Base-by-base conservation (phyloP, 1,284 basidiomycete species). In the Caloboletus inedulis region DNA sequence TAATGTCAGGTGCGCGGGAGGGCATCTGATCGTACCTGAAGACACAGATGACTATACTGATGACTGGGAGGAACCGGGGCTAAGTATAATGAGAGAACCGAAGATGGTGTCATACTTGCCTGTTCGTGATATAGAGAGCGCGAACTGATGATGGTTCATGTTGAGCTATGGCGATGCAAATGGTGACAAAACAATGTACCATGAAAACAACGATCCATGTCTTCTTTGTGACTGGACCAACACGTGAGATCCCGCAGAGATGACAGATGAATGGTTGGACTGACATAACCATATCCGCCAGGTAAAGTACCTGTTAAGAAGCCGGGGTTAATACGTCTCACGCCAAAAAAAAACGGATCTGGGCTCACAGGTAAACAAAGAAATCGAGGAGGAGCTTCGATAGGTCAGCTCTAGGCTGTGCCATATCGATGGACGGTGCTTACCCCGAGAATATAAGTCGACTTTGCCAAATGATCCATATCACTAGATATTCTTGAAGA, bases 201-300 rank as follows among this genome's bases (percentile, higher is more conserved):
- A 67, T 69, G n/a, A 66, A 18, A n/a, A 56, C 1, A 10, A 60
- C 50, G 27, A 69, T 57, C 53, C 54, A 58, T 42, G 2, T 36
- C 8, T 47, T 58, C 14, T 43, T 54, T 2, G 56, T 56, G 39
- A 69, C 65, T 67, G 30, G 27, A 43, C 5, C 3, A 49, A 40
- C 0, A 2, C 0, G n/a, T 62, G 39, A 57, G 50, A 51, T 12
- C 12, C 4, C 18, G 13, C 19, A 7, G 7, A 27, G 16, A 45
- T 10, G 29, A 49, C 6, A 16, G 4, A 9, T 2, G 30, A 18
- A 43, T 14, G 3, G 23, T 19, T 37, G 21, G 29, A 62, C 64
- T 52, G 42, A 69, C 65, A 69, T 31, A 48, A 23, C 68, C 68
- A 67, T 62, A 67, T 59, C 6, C 67, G 59, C 65, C 65, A 67